These are phyloP conservation scores for Paracorniculantispora psalliotae DNA, from an alignment of 2,329 filamentous ascomycete species.

Conservation along the genomic window DNA sequence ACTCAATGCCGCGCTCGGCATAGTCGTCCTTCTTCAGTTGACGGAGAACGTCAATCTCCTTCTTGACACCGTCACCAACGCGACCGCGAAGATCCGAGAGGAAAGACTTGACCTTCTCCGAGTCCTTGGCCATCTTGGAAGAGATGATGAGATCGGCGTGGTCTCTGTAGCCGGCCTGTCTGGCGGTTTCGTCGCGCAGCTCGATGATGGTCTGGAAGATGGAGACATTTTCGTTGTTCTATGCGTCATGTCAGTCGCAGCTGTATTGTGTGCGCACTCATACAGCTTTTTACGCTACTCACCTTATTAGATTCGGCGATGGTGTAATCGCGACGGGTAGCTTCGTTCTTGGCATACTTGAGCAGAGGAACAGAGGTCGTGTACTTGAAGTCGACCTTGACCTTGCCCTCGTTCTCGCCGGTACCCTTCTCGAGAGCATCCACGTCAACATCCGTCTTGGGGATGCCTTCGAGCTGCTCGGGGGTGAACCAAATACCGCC, in stretches of 20 bases:
- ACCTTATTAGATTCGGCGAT: constrained; percentile 77
- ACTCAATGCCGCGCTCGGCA: constrained; percentile 51
- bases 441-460: constrained; percentile 61
- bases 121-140: constrained; percentile 80
- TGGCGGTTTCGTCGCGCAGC: constrained; percentile 72
- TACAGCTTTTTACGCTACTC: constrained; percentile 8
- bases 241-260: constrained; percentile 3
- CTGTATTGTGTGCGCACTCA: neutral
- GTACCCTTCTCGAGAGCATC: constrained; percentile 65
- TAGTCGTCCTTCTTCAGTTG: constrained; percentile 69
- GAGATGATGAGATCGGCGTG: constrained; percentile 73
- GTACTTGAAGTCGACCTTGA: constrained; percentile 78
- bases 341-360: constrained; percentile 69
- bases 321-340: constrained; percentile 64
- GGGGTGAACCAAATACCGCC: constrained; percentile 74
- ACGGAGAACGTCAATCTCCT: constrained; percentile 66
- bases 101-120: constrained; percentile 67
- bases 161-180: constrained; percentile 70
- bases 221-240: constrained; percentile 64
- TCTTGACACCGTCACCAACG: constrained; percentile 62
- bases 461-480: constrained; percentile 70
- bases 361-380: constrained; percentile 73
- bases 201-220: constrained; percentile 71
- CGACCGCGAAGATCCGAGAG: constrained; percentile 63
- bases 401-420: constrained; percentile 65